Evolutionary conservation across 2,329 filamentous ascomycete genomes (phyloP).

Genomic region (Xylariaceae sp.): DNA sequence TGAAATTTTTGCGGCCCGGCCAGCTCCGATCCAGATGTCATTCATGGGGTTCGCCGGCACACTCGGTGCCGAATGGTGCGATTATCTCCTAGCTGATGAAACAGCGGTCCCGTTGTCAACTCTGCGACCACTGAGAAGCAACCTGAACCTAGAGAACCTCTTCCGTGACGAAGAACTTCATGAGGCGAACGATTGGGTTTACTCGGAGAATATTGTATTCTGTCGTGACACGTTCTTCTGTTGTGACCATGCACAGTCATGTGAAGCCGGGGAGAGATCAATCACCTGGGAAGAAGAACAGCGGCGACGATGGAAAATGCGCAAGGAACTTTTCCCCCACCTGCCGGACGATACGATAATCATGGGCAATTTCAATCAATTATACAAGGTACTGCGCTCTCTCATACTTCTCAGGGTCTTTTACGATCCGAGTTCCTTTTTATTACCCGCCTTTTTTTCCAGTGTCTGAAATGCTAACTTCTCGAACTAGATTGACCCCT

Average conservation of each 20-base stretch:
- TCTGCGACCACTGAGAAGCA: constrained; percentile 71
- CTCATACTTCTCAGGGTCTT: not conserved
- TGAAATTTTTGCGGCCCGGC: constrained; percentile 91
- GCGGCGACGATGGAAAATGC: constrained; percentile 79
- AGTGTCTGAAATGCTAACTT: constrained; percentile 15
- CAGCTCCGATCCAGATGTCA: constrained; percentile 96
- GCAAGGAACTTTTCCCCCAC: constrained; percentile 82
- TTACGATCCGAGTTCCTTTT: not conserved
- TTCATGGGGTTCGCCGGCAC: constrained; percentile 99
- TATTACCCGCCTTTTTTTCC: not conserved
- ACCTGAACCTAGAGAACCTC: constrained; percentile 67
- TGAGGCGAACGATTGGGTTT: constrained; percentile 78
- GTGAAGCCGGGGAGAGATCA: constrained; percentile 61
- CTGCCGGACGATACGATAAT: constrained; percentile 81
- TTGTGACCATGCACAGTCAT: constrained; percentile 91
- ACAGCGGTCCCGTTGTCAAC: constrained; percentile 80
- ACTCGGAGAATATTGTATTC: constrained; percentile 94
- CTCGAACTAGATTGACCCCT: constrained; percentile 75
- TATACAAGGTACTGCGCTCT: constrained; percentile 72
- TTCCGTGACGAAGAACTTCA: constrained; percentile 61
- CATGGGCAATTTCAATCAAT: constrained; percentile 94
- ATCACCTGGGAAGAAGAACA: constrained; percentile 83
- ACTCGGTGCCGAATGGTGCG: constrained; percentile 95
- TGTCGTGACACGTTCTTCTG: constrained; percentile 96
- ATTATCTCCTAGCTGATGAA: constrained; percentile 88